A percentile compares a stretch with the other conserved stretches of the same genome.
Evolutionary conservation across 306 rosid genomes (phyloP).

Genomic region (Medicago arabica): DNA sequence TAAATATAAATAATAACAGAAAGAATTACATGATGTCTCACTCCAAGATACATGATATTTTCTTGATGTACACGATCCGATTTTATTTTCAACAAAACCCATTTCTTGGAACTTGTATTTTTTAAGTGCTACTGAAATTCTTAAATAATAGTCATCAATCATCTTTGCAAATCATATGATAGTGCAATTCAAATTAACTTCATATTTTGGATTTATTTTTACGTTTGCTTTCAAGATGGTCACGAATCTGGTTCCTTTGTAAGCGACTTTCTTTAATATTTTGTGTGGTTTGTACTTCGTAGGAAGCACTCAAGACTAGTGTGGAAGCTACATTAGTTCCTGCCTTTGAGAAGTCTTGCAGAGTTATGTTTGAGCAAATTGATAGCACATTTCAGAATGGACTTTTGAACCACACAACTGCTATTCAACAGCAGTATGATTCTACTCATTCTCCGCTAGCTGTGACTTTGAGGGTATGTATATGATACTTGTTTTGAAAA

Average conservation of each 20-base stretch:
- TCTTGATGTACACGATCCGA: too few species aligned
- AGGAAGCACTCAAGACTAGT: slow-evolving; percentile 70
- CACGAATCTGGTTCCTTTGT: slow-evolving; percentile 20
- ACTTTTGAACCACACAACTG: slow-evolving; percentile 52
- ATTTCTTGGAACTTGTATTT: slow-evolving; percentile 22
- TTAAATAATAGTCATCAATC: neutral
- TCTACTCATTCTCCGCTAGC: slow-evolving; percentile 70
- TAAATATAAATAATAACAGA: too few species aligned
- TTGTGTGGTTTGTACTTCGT: slow-evolving; percentile 39
- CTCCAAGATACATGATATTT: too few species aligned
- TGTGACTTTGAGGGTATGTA: slow-evolving; percentile 67
- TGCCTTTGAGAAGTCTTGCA: slow-evolving; percentile 70
- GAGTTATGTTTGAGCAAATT: slow-evolving; percentile 72
- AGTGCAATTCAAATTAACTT: slow-evolving; percentile 22
- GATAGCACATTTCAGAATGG: slow-evolving; percentile 71
- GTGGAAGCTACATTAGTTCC: slow-evolving; percentile 71
- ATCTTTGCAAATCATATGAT: neutral
- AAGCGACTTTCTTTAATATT: slow-evolving; percentile 37
- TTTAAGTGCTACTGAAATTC: neutral
- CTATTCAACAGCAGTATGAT: slow-evolving; percentile 71
- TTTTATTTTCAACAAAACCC: neutral
- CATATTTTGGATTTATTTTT: slow-evolving; percentile 27
- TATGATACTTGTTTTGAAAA: slow-evolving; percentile 35
- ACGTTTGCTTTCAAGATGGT: slow-evolving; percentile 30
- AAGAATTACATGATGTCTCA: too few species aligned